Base-by-base conservation (phyloP, 2,329 filamentous ascomycete species). In the Annulohypoxylon truncatum region DNA sequence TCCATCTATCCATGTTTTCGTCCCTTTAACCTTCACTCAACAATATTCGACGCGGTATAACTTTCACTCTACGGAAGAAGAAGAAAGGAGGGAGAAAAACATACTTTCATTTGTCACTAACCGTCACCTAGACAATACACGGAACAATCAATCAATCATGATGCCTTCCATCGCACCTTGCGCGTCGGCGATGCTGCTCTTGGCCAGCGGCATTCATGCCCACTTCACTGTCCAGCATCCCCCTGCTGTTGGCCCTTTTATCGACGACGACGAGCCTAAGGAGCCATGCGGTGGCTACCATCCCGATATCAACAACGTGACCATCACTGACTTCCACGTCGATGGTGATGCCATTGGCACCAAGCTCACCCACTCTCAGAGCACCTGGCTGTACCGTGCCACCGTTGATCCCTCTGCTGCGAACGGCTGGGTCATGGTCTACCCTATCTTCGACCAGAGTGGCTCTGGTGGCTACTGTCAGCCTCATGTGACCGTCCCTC, bases 321-420 rank as follows among this genome's bases (percentile, higher is more conserved):
- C 75, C 67, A 79, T 79, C 48, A 80, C 81, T 55, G 79, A 87
- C 70, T 89, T 89, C 76, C 83, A 88, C 73, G 84, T 89, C 63
- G 85, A 79, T 70, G 86, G 87, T 70, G 84, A 88, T 69, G 78
- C 83, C 61, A 78, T 89, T 31, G 80, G 81, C 64, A 73, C 84
- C 52, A 77, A 76, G 6, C 79, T 82, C 6, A 82, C 80, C 2
- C 87, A 90, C 72, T 79, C 84, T 2, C 80, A 86, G 73, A 78
- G 80, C 69, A 85, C 80, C 58, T 89, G 83, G 83, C 80, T 89
- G 13, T 85, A 87, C 79, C 86, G 87, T 66, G 84, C 82, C 67
- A 89, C 86, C 10, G 79, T 83, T 18, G 86, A 87, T 71, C 71
- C 78, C 50, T 79, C 79, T 9, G 83, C 80, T 44, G 72, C 74